Conservation (phyloP, 2,329 filamentous ascomycete genomes). For the Penicillium sp. region DNA sequence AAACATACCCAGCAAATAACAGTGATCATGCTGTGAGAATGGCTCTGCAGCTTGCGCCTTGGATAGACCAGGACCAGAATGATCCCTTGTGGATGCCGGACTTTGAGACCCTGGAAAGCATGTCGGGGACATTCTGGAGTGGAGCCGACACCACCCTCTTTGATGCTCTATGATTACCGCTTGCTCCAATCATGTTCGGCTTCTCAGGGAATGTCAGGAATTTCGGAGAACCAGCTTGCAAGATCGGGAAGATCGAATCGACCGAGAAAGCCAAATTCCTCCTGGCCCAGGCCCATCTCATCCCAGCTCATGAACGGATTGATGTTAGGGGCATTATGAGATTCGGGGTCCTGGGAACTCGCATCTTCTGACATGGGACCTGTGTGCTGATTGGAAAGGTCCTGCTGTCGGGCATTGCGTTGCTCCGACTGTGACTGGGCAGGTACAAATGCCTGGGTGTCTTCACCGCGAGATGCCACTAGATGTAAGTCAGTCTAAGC, state of each 20-base stretch:
- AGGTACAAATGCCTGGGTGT: neutral
- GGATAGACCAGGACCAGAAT: constrained; percentile 41
- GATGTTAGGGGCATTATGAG: neutral
- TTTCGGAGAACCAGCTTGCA: constrained; percentile 25
- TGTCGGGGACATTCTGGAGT: constrained; percentile 34
- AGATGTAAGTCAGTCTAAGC: neutral
- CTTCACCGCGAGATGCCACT: constrained; percentile 10
- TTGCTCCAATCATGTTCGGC: neutral
- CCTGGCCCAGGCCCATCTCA: constrained; percentile 22
- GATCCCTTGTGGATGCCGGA: constrained; percentile 44
- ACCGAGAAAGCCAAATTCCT: constrained; percentile 25
- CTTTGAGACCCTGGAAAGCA: constrained; percentile 38
- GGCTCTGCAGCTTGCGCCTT: constrained; percentile 42
- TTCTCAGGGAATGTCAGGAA: constrained; percentile 12
- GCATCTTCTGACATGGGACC: constrained; percentile 3
- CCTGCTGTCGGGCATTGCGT: constrained; percentile 1
- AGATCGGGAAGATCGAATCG: constrained; percentile 27
- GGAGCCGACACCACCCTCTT: constrained; percentile 31
- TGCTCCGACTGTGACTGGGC: constrained; percentile 8
- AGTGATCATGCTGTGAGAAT: constrained; percentile 39
- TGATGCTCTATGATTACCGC: constrained; percentile 27
- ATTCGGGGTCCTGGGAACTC: constrained; percentile 3
- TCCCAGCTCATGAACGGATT: constrained; percentile 24
- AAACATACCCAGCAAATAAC: constrained; percentile 24
- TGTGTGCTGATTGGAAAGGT: neutral